phyloP scores from a whole-genome alignment of 2,329 filamentous ascomycete species.

The Alternaria sp. region DNA sequence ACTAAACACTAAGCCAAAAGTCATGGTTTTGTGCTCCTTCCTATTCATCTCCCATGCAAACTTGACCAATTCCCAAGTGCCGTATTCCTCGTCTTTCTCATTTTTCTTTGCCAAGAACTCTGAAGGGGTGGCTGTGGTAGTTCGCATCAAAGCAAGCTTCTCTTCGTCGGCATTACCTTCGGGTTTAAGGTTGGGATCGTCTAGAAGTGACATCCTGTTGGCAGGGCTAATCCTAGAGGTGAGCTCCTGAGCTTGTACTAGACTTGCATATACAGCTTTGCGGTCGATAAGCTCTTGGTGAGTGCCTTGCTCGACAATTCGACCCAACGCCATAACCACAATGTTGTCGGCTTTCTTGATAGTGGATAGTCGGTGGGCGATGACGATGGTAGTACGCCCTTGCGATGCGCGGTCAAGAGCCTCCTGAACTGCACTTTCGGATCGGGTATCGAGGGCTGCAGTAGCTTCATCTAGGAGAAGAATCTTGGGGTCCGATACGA shows the following conservation, averaged over 20 bases:
- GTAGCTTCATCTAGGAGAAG: slow-evolving; percentile 95
- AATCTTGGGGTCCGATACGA: slow-evolving; percentile 91
- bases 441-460: slow-evolving; percentile 90
- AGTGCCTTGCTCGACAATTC: slow-evolving; percentile 91
- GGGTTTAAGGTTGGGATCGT: slow-evolving; percentile 32
- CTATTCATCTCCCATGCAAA: slow-evolving; percentile 46
- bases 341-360: slow-evolving; percentile 96
- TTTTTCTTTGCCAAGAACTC: slow-evolving; percentile 66
- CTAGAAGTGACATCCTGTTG: slow-evolving; percentile 33
- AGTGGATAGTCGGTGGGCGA: slow-evolving; percentile 93
- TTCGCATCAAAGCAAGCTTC: slow-evolving; percentile 41
- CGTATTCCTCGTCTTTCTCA: slow-evolving; percentile 40
- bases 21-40: slow-evolving; percentile 50
- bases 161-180: slow-evolving; percentile 31
- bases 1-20: slow-evolving; percentile 53
- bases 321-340: slow-evolving; percentile 85
- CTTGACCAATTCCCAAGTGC: slow-evolving; percentile 55
- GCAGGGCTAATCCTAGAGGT: slow-evolving; percentile 36
- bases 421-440: slow-evolving; percentile 91
- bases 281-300: slow-evolving; percentile 79
- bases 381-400: slow-evolving; percentile 92
- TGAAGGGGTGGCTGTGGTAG: slow-evolving; percentile 58
- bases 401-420: slow-evolving; percentile 85
- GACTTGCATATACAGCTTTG: slow-evolving; percentile 77
- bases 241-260: slow-evolving; percentile 83